Base-by-base conservation (phyloP, 73 alveolate genomes). In the Paramecium pentaurelia region DNA sequence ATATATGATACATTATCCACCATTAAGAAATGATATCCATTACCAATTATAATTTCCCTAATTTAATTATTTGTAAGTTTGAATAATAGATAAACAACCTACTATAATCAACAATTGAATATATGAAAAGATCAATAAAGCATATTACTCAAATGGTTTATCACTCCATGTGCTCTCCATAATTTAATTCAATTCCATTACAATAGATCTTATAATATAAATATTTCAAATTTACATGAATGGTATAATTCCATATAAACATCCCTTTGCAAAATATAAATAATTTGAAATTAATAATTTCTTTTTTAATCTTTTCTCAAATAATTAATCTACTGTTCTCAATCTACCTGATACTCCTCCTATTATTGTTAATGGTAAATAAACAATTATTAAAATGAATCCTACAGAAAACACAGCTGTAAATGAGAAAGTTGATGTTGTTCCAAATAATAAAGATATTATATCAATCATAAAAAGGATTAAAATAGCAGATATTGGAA, bases 131-230 rank as follows among this genome's bases (percentile, higher is more conserved):
- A 77, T 4, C 25, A 89, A 60, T 7, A 89, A 47, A 12, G 71
- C 36, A 32, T 89, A 89, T 18, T 71, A 51, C 25, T 89, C 92
- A 47, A 71, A 89, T 5, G 14, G 25, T 9, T 89, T 20, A 71
- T 89, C 77, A 44, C 94, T 88, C 94, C 94, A 89, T 10, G 88
- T 58, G 22, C 94, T 73, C 9, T 89, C 59, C 20, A 89, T 30
- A 0, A 89, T 73, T n/a, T 14, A 40, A 40, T 45, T 28, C 47
- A 89, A 89, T 70, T 89, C 94, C 40, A 89, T n/a, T n/a, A 47
- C 8, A 5, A 71, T 71, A 9, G 91, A 40, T 22, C 93, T 87
- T 27, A 34, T 4, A n/a, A 32, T 60, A 12, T 6, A 11, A 64
- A 36, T 40, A 20, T 20, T 54, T 54, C 1, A 18, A 54, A 22